A percentile compares a stretch with the other conserved stretches of the same genome.
These are phyloP conservation scores for Phytophthora litchii DNA, from an alignment of 352 stramenopile species.

Conservation along the genomic window DNA sequence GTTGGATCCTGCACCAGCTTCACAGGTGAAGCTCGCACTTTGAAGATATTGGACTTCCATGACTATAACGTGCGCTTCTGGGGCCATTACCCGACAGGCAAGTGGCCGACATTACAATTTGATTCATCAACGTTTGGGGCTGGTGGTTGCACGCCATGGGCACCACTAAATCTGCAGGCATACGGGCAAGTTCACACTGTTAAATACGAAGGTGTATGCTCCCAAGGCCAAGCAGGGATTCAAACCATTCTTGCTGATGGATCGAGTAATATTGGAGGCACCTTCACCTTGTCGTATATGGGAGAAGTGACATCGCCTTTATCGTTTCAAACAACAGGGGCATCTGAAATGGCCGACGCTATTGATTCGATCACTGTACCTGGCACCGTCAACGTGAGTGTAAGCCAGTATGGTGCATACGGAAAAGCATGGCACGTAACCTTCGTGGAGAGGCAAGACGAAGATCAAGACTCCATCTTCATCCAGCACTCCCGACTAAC, in stretches of 20 bases:
- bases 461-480: slow-evolving; percentile 70
- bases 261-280: slow-evolving; percentile 84
- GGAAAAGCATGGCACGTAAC: slow-evolving; percentile 93
- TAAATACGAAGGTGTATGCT: slow-evolving; percentile 73
- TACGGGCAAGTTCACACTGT: slow-evolving; percentile 68
- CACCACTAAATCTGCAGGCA: slow-evolving; percentile 29
- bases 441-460: slow-evolving; percentile 70
- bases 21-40: slow-evolving; percentile 40
- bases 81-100: slow-evolving; percentile 66
- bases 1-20: slow-evolving; percentile 49
- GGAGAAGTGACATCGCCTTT: slow-evolving; percentile 77
- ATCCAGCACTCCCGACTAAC: slow-evolving; percentile 79
- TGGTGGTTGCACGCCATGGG: slow-evolving; percentile 40
- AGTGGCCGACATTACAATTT: slow-evolving; percentile 76
- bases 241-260: slow-evolving; percentile 81
- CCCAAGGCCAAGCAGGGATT: slow-evolving; percentile 45
- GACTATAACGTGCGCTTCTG: slow-evolving; percentile 79
- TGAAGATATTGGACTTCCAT: slow-evolving; percentile 72
- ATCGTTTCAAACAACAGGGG: slow-evolving; percentile 74
- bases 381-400: slow-evolving; percentile 87
- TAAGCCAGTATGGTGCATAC: slow-evolving; percentile 62
- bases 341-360: slow-evolving; percentile 80
- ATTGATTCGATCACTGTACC: slow-evolving; percentile 86
- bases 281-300: slow-evolving; percentile 91
- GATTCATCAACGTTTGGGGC: slow-evolving; percentile 47